A percentile compares a stretch with the other conserved stretches of the same genome.
phyloP scores from a whole-genome alignment of 495 filamentous ascomycete species.

The Xylaria flabelliformis region DNA sequence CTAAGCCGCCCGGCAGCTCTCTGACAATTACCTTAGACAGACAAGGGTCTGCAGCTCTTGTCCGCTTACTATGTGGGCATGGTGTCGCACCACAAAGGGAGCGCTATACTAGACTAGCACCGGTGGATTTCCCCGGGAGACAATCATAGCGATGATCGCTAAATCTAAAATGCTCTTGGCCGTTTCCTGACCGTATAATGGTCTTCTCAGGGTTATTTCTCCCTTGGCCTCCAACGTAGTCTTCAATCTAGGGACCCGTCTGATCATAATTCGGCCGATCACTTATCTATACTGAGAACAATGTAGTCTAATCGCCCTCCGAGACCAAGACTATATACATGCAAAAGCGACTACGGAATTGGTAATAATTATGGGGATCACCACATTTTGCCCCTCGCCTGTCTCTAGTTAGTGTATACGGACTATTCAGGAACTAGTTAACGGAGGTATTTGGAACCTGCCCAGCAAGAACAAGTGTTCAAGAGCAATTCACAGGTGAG shows the following conservation, averaged over 20 bases:
- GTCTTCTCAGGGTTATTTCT: background rate
- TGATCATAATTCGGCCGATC: background rate
- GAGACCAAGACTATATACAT: background rate
- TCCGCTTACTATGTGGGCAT: constrained; percentile 16
- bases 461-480: background rate
- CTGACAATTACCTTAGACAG: constrained; percentile 7
- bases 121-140: background rate
- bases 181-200: background rate
- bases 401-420: background rate
- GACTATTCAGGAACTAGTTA: background rate
- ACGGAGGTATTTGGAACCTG: constrained; percentile 6
- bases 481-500: background rate
- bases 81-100: background rate
- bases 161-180: background rate
- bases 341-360: background rate
- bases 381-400: constrained; percentile 2
- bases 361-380: constrained; percentile 3
- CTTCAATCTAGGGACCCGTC: background rate
- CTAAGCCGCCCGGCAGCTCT: background rate
- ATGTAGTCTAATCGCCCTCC: background rate
- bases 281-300: background rate
- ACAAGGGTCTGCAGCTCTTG: constrained; percentile 11
- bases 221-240: background rate
- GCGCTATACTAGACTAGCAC: background rate
- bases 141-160: background rate